These are phyloP conservation scores for Solanum neorickii DNA, from an alignment of 257 asterid genomes.

Conservation along the genomic window DNA sequence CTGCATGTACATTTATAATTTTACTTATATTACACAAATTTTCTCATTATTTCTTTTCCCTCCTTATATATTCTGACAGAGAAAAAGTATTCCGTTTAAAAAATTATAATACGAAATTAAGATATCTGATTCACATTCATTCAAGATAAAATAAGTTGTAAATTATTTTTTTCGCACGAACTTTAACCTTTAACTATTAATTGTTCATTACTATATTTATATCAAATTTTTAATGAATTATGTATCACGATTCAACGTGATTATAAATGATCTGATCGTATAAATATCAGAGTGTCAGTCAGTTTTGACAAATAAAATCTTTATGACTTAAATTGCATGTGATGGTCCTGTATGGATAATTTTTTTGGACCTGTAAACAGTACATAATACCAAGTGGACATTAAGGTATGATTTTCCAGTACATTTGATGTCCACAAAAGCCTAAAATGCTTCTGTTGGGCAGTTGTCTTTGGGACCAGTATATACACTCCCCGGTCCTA, in stretches of 20 bases:
- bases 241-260: not conserved
- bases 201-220: not conserved
- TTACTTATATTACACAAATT: not conserved
- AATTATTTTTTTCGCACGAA: too few species aligned
- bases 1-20: not conserved
- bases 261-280: not conserved
- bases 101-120: not conserved
- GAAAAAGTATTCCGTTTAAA: not conserved
- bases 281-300: not conserved
- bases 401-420: not conserved
- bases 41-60: not conserved
- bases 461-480: not conserved
- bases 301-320: not conserved
- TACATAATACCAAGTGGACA: not conserved
- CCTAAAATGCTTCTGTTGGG: not conserved
- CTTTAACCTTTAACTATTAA: not conserved
- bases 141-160: not conserved
- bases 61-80: not conserved
- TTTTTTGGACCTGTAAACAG: not conserved
- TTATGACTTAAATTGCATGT: not conserved
- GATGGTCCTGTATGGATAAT: not conserved
- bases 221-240: not conserved
- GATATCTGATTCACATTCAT: not conserved
- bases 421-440: not conserved
- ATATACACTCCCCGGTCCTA: not conserved